Percentiles rank a stretch among this genome's conserved stretches.
Conservation (phyloP, 139 green algal genomes). For the Deuterostichococcus epilithicus region DNA sequence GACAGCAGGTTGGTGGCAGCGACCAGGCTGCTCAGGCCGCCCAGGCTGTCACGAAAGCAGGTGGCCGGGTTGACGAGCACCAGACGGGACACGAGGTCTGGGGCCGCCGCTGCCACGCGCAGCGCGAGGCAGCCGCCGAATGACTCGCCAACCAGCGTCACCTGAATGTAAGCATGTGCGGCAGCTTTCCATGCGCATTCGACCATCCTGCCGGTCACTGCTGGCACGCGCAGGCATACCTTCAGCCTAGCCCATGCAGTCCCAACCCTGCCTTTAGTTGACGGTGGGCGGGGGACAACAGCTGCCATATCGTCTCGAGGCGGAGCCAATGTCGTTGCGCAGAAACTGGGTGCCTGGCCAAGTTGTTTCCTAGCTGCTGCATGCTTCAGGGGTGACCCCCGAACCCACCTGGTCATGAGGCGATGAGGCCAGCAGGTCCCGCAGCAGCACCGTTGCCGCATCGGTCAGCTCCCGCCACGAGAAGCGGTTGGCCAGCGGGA, state of each 20-base stretch:
- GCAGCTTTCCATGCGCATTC: neutral
- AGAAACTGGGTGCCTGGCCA: too few relatives aligned
- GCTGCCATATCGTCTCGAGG: too few relatives aligned
- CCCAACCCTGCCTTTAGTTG: too few relatives aligned
- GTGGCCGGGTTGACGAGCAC: slow-evolving; percentile 74
- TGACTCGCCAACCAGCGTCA: slow-evolving; percentile 65
- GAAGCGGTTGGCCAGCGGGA: neutral
- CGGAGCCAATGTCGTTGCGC: too few relatives aligned
- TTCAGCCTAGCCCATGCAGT: too few relatives aligned
- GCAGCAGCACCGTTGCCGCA: neutral
- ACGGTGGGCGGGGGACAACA: too few relatives aligned
- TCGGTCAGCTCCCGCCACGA: neutral
- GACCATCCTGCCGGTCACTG: slow-evolving; percentile 4
- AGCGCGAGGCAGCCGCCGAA: slow-evolving; percentile 69
- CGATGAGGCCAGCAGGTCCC: neutral
- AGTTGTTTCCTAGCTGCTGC: neutral
- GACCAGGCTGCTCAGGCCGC: slow-evolving; percentile 43
- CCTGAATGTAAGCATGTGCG: slow-evolving; percentile 9
- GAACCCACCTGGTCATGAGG: neutral
- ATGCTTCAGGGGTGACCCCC: neutral
- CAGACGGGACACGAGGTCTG: slow-evolving; percentile 48
- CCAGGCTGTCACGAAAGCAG: slow-evolving; percentile 41
- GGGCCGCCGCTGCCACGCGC: slow-evolving; percentile 40
- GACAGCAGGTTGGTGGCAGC: slow-evolving; percentile 64
- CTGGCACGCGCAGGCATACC: too few relatives aligned